phyloP scores from a whole-genome alignment of 1,284 basidiomycete genomes.

The Ceratobasidium sp. region DNA sequence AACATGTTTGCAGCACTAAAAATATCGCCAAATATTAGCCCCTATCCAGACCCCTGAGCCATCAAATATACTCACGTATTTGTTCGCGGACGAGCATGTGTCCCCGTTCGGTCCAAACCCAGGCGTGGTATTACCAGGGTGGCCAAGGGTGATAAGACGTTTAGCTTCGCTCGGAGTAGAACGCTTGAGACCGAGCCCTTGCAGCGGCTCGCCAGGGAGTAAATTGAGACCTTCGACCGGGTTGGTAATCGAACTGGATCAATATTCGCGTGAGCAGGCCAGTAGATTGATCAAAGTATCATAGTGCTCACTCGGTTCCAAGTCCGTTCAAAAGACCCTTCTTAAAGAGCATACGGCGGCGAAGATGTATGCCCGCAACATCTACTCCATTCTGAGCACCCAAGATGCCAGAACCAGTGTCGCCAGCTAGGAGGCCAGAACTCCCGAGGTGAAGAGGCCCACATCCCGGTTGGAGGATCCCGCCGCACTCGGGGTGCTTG shows the following conservation, averaged over 20 bases:
- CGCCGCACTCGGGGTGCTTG: conserved; percentile 19
- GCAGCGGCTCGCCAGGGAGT: not conserved
- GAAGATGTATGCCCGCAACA: conserved; percentile 25
- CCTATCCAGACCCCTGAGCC: not conserved
- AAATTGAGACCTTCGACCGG: conserved; percentile 5
- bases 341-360: not conserved
- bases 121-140: not conserved
- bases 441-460: conserved; percentile 22
- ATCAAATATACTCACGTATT: conserved; percentile 20
- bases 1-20: conserved; percentile 36
- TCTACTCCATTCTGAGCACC: conserved; percentile 10
- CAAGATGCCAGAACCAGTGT: conserved; percentile 4
- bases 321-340: conserved; percentile 21
- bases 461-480: conserved; percentile 12
- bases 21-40: not conserved
- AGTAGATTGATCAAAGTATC: no score
- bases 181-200: conserved; percentile 35
- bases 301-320: conserved; percentile 11
- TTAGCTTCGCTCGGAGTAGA: not conserved
- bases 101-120: conserved; percentile 9
- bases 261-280: conserved; percentile 1
- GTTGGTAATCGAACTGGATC: not conserved
- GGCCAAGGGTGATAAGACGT: conserved; percentile 26
- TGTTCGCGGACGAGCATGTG: conserved; percentile 8
- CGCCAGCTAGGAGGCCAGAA: not conserved